Percentiles rank a stretch among this genome's conserved stretches.
Conservation (phyloP, 345 rosid species). For the Sapria himalayana region DNA sequence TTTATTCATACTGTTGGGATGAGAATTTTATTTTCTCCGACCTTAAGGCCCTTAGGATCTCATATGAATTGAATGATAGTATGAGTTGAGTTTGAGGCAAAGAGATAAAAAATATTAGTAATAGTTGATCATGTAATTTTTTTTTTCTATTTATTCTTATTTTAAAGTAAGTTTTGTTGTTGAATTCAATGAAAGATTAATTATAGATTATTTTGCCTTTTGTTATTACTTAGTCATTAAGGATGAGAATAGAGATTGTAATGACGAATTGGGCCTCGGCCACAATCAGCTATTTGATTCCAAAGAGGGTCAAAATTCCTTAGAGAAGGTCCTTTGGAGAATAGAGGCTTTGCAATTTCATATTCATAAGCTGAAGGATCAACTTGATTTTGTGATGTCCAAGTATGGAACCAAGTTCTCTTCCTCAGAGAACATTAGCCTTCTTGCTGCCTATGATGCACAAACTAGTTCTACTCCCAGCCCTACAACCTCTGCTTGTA, state of each 20-base stretch:
- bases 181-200: not conserved
- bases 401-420: constrained; percentile 63
- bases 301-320: constrained; percentile 24
- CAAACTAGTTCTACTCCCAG: constrained; percentile 77
- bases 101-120: too few species aligned
- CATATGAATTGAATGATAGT: too few species aligned
- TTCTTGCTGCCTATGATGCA: constrained; percentile 38
- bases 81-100: too few species aligned
- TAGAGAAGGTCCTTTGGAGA: constrained; percentile 49
- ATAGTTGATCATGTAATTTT: not conserved
- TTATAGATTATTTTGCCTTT: not conserved
- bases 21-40: too few species aligned
- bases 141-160: not conserved
- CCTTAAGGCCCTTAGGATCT: too few species aligned
- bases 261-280: constrained; percentile 14
- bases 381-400: constrained; percentile 37
- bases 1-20: too few species aligned
- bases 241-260: constrained; percentile 21
- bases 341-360: constrained; percentile 43
- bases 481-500: constrained; percentile 57
- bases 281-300: constrained; percentile 19
- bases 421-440: constrained; percentile 75
- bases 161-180: constrained; percentile 1
- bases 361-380: constrained; percentile 42
- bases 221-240: constrained; percentile 12